A percentile compares a stretch with the other conserved stretches of the same genome.
Conservation (phyloP, 352 stramenopile genomes). For the Phytophthora meadii region DNA sequence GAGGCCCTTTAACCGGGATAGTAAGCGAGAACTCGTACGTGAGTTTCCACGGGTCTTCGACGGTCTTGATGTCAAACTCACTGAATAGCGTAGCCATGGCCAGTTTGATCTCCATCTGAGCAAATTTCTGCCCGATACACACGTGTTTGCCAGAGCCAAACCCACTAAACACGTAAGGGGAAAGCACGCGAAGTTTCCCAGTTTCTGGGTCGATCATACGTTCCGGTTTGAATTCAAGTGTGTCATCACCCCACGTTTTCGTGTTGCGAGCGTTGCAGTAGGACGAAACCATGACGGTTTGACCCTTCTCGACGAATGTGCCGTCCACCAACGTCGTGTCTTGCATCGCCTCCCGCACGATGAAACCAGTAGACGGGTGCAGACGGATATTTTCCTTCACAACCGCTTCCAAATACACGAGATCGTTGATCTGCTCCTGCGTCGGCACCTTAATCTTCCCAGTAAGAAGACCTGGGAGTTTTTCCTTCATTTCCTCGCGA, state of each 20-base stretch:
- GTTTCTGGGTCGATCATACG: constrained; percentile 59
- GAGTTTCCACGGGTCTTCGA: constrained; percentile 49
- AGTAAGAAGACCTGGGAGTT: constrained; percentile 38
- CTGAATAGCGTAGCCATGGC: constrained; percentile 54
- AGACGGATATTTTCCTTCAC: constrained; percentile 75
- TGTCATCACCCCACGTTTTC: constrained; percentile 57
- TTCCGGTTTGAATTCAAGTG: constrained; percentile 63
- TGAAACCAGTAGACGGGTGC: constrained; percentile 62
- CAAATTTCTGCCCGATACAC: constrained; percentile 64
- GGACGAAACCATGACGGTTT: constrained; percentile 37
- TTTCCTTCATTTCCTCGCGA: constrained; percentile 57
- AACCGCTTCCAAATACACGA: constrained; percentile 69
- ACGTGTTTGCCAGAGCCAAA: constrained; percentile 65
- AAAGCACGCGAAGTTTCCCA: constrained; percentile 39
- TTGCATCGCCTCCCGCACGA: constrained; percentile 53
- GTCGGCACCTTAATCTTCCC: constrained; percentile 39
- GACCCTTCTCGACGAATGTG: constrained; percentile 35
- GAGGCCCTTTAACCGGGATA: constrained; percentile 43
- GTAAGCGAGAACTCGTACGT: constrained; percentile 62
- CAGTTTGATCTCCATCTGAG: constrained; percentile 70
- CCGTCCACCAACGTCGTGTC: constrained; percentile 41
- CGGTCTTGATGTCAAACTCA: constrained; percentile 55
- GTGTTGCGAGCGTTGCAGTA: constrained; percentile 43
- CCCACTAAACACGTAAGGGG: constrained; percentile 33
- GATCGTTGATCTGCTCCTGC: constrained; percentile 49